Evolutionary conservation across 768 basidiomycete genomes (phyloP).

Genomic region (Lepiota venenata): DNA sequence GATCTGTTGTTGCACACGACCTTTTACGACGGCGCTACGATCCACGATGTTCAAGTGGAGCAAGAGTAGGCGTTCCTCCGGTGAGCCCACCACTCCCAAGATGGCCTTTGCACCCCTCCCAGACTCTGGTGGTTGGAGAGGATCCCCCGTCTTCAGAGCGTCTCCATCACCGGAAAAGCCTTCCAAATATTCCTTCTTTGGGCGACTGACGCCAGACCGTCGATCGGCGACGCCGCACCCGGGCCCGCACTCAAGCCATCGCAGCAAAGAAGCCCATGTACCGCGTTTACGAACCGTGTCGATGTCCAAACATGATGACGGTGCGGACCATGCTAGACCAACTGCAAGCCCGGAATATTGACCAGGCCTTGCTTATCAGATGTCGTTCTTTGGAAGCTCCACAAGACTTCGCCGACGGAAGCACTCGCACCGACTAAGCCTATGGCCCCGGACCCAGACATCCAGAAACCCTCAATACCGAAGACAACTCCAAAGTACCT

Average conservation of each 20-base stretch:
- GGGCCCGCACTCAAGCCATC: not conserved
- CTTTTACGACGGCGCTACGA: conserved; percentile 4
- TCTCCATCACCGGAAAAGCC: conserved; percentile 3
- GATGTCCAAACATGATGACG: conserved; percentile 11
- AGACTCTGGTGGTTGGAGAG: not conserved
- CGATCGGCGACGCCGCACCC: conserved; percentile 7
- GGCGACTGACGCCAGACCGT: conserved; percentile 6
- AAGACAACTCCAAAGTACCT: conserved; percentile 5
- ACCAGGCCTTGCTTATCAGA: not conserved
- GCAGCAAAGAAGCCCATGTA: conserved; percentile 3
- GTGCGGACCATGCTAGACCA: not conserved
- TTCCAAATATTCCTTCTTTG: conserved; percentile 9
- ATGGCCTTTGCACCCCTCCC: conserved; percentile 10
- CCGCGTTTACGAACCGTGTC: conserved; percentile 6
- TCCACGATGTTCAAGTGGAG: conserved; percentile 16
- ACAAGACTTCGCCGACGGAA: not conserved
- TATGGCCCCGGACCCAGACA: not conserved
- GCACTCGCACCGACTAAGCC: not conserved
- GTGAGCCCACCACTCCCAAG: conserved; percentile 15
- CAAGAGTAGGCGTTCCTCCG: conserved; percentile 5
- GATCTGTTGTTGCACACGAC: conserved; percentile 7
- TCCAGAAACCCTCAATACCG: not conserved
- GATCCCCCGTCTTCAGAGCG: not conserved
- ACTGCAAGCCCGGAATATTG: not conserved
- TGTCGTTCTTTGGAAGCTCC: conserved; percentile 2